Evolutionary conservation across 2,329 filamentous ascomycete species (phyloP).

Genomic region (Fusarium equiseti): DNA sequence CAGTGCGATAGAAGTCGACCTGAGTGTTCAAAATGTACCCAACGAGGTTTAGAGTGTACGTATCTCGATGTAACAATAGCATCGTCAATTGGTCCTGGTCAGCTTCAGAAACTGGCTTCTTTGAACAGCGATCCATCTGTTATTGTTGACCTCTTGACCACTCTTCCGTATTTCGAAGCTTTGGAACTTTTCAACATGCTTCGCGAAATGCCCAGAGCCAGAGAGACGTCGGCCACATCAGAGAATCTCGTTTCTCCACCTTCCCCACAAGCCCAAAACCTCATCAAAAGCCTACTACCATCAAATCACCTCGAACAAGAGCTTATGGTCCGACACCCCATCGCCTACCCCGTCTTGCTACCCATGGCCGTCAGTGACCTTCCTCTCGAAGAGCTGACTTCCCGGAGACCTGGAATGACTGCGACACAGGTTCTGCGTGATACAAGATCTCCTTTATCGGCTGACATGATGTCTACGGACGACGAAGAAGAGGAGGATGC

Average conservation of each 20-base stretch:
- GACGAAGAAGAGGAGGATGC: background rate
- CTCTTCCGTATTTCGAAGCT: background rate
- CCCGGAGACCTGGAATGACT: background rate
- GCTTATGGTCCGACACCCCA: background rate
- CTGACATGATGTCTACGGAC: background rate
- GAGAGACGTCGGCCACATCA: background rate
- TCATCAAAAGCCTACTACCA: background rate
- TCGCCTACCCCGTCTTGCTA: background rate
- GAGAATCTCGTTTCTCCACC: too few species aligned
- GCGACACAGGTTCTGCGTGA: background rate
- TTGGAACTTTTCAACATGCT: background rate
- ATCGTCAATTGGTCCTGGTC: background rate
- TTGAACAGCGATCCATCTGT: background rate
- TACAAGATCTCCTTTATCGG: rapidly evolving
- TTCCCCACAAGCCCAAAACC: background rate
- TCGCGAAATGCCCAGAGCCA: background rate
- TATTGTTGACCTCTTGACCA: background rate
- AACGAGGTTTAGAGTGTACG: background rate
- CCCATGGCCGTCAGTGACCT: background rate
- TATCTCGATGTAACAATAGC: background rate
- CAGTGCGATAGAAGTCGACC: background rate
- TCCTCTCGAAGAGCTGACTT: background rate
- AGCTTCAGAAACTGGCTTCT: background rate
- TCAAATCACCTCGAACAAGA: background rate
- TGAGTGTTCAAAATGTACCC: background rate